Conservation (phyloP, 1,284 basidiomycete genomes). For the Flammula alnicola region DNA sequence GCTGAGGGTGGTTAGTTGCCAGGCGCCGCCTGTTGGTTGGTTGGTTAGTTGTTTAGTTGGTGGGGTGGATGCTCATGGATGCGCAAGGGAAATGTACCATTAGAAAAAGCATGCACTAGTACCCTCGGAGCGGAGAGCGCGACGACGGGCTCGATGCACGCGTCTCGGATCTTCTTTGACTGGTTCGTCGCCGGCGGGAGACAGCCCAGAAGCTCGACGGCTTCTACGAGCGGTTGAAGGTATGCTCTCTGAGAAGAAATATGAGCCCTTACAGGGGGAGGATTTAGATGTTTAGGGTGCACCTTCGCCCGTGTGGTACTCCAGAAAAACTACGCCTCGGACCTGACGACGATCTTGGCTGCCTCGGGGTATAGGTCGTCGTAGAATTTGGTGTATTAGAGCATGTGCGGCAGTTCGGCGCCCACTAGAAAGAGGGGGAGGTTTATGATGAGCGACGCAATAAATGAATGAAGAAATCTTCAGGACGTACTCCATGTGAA, state of each 20-base stretch:
- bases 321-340: slow-evolving; percentile 45
- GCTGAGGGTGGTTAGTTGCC: slow-evolving; percentile 44
- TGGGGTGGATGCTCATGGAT: too few species aligned
- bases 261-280: background rate
- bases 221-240: slow-evolving; percentile 45
- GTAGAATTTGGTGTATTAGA: slow-evolving; percentile 54
- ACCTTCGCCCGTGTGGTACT: slow-evolving; percentile 38
- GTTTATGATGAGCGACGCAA: slow-evolving; percentile 44
- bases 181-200: slow-evolving; percentile 27
- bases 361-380: slow-evolving; percentile 51
- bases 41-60: background rate
- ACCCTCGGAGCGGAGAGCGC: slow-evolving; percentile 35
- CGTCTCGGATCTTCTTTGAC: background rate
- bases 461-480: slow-evolving; percentile 54
- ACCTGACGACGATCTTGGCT: slow-evolving; percentile 51
- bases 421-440: slow-evolving; percentile 44
- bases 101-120: slow-evolving; percentile 59
- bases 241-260: slow-evolving; percentile 29
- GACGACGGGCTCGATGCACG: slow-evolving; percentile 10
- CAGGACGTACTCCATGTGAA: slow-evolving; percentile 17
- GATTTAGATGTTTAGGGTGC: slow-evolving; percentile 14
- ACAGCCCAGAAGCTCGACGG: slow-evolving; percentile 44
- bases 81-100: slow-evolving; percentile 43
- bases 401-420: slow-evolving; percentile 50
- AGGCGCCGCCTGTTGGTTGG: slow-evolving; percentile 46